These are phyloP conservation scores for Claviceps spartinae DNA, from an alignment of 2,329 filamentous ascomycete genomes.

Conservation along the genomic window DNA sequence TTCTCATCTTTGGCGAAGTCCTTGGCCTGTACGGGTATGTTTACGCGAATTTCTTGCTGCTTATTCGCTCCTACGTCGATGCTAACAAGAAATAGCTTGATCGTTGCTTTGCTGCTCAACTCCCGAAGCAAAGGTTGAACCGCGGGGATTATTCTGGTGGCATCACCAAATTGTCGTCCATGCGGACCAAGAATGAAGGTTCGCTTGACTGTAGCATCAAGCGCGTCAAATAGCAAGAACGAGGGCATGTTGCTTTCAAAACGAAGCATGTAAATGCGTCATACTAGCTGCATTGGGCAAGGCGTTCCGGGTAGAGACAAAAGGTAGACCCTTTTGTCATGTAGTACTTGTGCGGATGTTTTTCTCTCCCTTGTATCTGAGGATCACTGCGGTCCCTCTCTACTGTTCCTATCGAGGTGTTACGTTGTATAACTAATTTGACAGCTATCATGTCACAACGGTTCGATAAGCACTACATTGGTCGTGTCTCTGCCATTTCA, in stretches of 20 bases:
- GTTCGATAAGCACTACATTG: too few relatives aligned
- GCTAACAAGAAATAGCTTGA: conserved; percentile 44
- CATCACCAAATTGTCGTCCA: not conserved
- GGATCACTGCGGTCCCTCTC: too few relatives aligned
- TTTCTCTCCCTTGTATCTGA: not conserved
- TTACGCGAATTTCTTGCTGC: not conserved
- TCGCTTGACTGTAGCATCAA: not conserved
- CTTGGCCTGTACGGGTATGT: conserved; percentile 88
- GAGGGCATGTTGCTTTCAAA: not conserved
- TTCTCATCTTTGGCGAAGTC: conserved; percentile 96
- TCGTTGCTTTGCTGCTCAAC: conserved; percentile 87
- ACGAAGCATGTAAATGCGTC: conserved; percentile 4
- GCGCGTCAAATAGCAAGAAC: not conserved
- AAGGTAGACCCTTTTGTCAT: not conserved
- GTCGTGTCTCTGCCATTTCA: too few relatives aligned
- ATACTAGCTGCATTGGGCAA: conserved; percentile 21
- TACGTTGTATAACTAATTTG: too few relatives aligned
- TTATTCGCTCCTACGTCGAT: not conserved
- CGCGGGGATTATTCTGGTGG: not conserved
- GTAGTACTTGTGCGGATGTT: not conserved
- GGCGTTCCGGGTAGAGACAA: conserved; percentile 19
- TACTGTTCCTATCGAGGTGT: too few relatives aligned
- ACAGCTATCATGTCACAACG: too few relatives aligned
- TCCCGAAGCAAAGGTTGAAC: conserved; percentile 59
- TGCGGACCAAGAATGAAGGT: not conserved